These are phyloP conservation scores for Parathielavia hyrcaniae DNA, from an alignment of 495 filamentous ascomycete species.

Conservation along the genomic window DNA sequence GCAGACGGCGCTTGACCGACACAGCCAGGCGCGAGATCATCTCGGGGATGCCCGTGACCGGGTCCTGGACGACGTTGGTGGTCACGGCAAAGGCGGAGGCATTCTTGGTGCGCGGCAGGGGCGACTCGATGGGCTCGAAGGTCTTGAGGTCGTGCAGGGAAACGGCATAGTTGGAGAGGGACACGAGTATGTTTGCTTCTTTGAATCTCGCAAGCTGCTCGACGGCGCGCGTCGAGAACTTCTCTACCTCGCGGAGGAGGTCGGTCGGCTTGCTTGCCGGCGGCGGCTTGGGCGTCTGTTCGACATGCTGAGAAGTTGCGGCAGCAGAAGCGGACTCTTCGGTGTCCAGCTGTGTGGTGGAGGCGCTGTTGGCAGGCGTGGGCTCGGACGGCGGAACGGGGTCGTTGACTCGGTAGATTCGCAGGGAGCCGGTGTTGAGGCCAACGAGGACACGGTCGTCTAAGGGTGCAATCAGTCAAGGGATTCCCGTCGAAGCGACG, in stretches of 20 bases:
- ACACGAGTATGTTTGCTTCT: slow-evolving; percentile 83
- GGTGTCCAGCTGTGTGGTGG: slow-evolving; percentile 9
- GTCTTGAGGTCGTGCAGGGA: slow-evolving; percentile 81
- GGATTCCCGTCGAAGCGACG: too few species aligned
- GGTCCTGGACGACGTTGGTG: slow-evolving; percentile 87
- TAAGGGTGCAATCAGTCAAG: slow-evolving; percentile 29
- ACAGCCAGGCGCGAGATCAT: slow-evolving; percentile 89
- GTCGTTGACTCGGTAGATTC: slow-evolving; percentile 86
- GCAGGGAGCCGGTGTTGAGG: slow-evolving; percentile 78
- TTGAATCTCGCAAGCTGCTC: slow-evolving; percentile 94
- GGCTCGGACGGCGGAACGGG: slow-evolving; percentile 18
- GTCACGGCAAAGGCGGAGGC: slow-evolving; percentile 89
- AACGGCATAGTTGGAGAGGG: slow-evolving; percentile 80
- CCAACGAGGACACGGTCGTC: slow-evolving; percentile 87
- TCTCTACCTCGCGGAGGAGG: slow-evolving; percentile 81
- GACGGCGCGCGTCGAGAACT: slow-evolving; percentile 80
- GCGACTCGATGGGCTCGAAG: slow-evolving; percentile 71
- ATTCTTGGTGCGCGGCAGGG: slow-evolving; percentile 63
- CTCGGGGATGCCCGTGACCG: slow-evolving; percentile 74
- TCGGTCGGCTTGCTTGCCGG: slow-evolving; percentile 61
- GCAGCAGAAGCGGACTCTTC: background rate
- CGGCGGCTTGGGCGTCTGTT: slow-evolving; percentile 23
- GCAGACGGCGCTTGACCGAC: slow-evolving; percentile 79
- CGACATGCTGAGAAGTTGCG: slow-evolving; percentile 26
- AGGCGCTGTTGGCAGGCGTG: slow-evolving; percentile 16